A percentile compares a stretch with the other conserved stretches of the same genome.
Conservation (phyloP, 331 rosid genomes). For the Acacia concinna region DNA sequence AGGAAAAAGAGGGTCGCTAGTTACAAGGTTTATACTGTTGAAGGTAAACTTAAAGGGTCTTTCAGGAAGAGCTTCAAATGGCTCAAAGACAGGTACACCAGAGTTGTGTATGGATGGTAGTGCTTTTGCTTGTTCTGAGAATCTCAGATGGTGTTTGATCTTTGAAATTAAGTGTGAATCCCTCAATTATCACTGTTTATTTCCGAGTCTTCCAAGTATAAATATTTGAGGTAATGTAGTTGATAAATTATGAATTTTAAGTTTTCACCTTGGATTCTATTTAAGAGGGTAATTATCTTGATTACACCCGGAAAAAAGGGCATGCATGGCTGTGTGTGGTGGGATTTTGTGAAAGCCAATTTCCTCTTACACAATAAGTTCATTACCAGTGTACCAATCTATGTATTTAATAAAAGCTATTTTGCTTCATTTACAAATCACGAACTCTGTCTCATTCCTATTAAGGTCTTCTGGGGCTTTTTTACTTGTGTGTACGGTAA, state of each 20-base stretch:
- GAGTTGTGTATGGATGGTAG: slow-evolving; percentile 70
- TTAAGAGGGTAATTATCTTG: slow-evolving; percentile 23
- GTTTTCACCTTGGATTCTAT: slow-evolving; percentile 27
- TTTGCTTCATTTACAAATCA: background rate
- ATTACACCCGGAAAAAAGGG: slow-evolving; percentile 5
- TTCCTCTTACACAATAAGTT: background rate
- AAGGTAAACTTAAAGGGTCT: slow-evolving; percentile 89
- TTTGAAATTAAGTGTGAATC: background rate
- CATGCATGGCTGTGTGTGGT: background rate
- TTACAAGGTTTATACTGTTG: slow-evolving; percentile 84
- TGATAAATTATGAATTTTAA: slow-evolving; percentile 31
- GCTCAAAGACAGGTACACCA: slow-evolving; percentile 76
- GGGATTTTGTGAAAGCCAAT: slow-evolving; percentile 1
- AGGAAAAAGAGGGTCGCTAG: slow-evolving; percentile 94
- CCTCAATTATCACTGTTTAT: slow-evolving; percentile 18
- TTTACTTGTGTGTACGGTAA: slow-evolving; percentile 16
- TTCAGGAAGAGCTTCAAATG: slow-evolving; percentile 82
- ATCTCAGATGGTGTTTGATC: background rate
- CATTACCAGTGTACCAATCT: background rate
- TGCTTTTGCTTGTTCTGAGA: slow-evolving; percentile 3
- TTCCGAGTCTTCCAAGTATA: slow-evolving; percentile 19
- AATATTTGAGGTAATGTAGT: slow-evolving; percentile 31
- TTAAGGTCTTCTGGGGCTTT: slow-evolving; percentile 6
- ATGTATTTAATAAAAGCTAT: background rate
- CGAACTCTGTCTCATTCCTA: background rate